Conservation (phyloP, 2,329 filamentous ascomycete genomes). For the Fusarium illudens region DNA sequence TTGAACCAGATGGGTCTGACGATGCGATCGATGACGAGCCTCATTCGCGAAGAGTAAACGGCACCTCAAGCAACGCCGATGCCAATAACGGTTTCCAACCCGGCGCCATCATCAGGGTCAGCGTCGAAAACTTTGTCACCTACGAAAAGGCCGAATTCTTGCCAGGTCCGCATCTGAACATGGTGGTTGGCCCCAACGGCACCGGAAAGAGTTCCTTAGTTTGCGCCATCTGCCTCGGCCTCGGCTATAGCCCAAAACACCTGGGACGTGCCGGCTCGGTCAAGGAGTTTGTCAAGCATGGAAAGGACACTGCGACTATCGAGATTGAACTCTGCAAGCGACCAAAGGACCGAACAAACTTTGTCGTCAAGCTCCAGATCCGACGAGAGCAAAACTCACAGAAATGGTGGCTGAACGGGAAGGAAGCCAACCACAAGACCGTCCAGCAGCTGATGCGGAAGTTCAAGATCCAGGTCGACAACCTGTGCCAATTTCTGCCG, state of each 20-base stretch:
- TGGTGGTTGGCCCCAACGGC: constrained; percentile 99
- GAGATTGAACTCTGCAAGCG: constrained; percentile 87
- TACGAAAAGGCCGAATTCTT: constrained; percentile 92
- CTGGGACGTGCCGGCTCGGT: constrained; percentile 86
- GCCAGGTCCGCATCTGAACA: constrained; percentile 92
- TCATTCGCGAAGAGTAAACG: constrained; percentile 21
- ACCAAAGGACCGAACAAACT: constrained; percentile 68
- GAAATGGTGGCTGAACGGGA: constrained; percentile 80
- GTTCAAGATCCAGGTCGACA: constrained; percentile 94
- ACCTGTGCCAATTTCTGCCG: constrained; percentile 94
- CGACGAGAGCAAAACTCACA: constrained; percentile 82
- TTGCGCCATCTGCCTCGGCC: constrained; percentile 92
- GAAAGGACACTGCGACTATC: constrained; percentile 77
- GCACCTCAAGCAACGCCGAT: constrained; percentile 19
- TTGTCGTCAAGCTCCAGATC: constrained; percentile 78
- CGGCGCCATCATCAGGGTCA: constrained; percentile 89
- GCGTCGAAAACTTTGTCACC: constrained; percentile 89
- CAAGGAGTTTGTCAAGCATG: constrained; percentile 93
- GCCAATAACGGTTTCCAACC: constrained; percentile 63
- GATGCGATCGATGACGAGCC: constrained; percentile 18
- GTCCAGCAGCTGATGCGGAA: constrained; percentile 73
- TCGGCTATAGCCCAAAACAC: constrained; percentile 84
- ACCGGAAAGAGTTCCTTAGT: constrained; percentile 98
- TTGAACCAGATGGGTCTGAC: constrained; percentile 38
- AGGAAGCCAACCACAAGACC: constrained; percentile 66